A percentile compares a stretch with the other conserved stretches of the same genome.
Evolutionary conservation across 1,284 basidiomycete genomes (phyloP).

Genomic region (Veloboletus limbatus): DNA sequence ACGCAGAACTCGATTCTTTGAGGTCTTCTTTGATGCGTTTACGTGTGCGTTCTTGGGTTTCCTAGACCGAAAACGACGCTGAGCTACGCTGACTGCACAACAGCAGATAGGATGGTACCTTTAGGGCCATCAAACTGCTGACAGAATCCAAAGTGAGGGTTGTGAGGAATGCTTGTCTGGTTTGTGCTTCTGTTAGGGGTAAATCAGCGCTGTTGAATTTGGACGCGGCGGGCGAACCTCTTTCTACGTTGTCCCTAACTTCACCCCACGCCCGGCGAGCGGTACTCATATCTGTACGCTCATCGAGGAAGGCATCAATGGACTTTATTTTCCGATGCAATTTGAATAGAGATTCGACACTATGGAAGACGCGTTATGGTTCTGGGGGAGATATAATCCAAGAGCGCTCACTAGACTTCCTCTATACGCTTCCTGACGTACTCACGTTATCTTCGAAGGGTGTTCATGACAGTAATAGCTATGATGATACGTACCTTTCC

Average conservation of each 20-base stretch:
- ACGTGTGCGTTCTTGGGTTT: conserved; percentile 83
- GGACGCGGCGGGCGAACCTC: conserved; percentile 46
- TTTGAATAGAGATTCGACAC: conserved; percentile 67
- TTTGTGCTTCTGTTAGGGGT: conserved; percentile 65
- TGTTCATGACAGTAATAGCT: neutral
- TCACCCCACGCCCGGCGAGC: conserved; percentile 77
- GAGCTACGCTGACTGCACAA: conserved; percentile 1
- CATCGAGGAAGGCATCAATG: conserved; percentile 64
- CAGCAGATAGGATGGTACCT: conserved; percentile 43
- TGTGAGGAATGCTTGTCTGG: conserved; percentile 71
- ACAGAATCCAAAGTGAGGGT: conserved; percentile 74
- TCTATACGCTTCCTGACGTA: conserved; percentile 71
- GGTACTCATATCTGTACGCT: conserved; percentile 58
- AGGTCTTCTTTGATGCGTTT: conserved; percentile 89
- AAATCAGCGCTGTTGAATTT: neutral
- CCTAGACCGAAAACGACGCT: conserved; percentile 41
- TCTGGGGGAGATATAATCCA: neutral
- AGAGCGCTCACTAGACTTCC: conserved; percentile 68
- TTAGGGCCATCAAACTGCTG: conserved; percentile 60
- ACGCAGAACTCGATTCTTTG: conserved; percentile 68
- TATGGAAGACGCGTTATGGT: conserved; percentile 31
- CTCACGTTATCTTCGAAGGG: conserved; percentile 5
- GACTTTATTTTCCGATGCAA: conserved; percentile 69
- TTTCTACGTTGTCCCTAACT: conserved; percentile 78
- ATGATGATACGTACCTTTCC: conserved; percentile 62